Base-by-base conservation (phyloP, 331 rosid genomes). In the Cydonia oblonga region DNA sequence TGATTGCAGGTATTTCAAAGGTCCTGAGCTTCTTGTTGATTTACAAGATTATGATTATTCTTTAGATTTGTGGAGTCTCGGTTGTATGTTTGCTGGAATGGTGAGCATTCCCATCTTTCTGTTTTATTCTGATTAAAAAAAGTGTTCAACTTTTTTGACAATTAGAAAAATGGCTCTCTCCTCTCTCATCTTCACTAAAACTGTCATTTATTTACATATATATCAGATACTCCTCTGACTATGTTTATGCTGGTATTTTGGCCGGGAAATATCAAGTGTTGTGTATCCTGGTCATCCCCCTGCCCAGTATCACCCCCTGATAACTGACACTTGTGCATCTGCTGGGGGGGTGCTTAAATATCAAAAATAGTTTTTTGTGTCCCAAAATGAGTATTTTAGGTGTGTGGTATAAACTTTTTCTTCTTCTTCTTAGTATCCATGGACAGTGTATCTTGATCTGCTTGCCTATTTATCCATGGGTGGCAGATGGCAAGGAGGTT, bases 71-170 rank as follows among this genome's bases (percentile, higher is more conserved):
- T 92, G 97, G 97, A 92, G 97, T 80, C 96, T 92, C 44, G 97
- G 96, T 75, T 92, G 97, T 82, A 92, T 92, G 97, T 82, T 92
- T 71, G 97, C 97, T 59, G 97, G 97, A 82, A 92, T 92, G 96
- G 97, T 92, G 81, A 86, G 90, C 75, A 62, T 49, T 66, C 54
- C 68, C 60, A 71, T 26, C 7, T 22, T 53, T 53, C 32, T 33
- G 52, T 64, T 63, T 12, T n/a, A 56, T 24, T n/a, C n/a, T n/a
- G n/a, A n/a, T n/a, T n/a, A n/a, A n/a, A n/a, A n/a, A n/a, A n/a
- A n/a, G n/a, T n/a, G n/a, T n/a, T n/a, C n/a, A n/a, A n/a, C n/a
- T n/a, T n/a, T n/a, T n/a, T n/a, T n/a, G n/a, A n/a, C n/a, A n/a
- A n/a, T n/a, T n/a, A n/a, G n/a, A n/a, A n/a, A n/a, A n/a, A n/a